Evolutionary conservation across 225 moss, liverwort and hornwort species (phyloP), one percentile per base, ranked within the genome.

Genomic region (Takakia lepidozioides): DNA sequence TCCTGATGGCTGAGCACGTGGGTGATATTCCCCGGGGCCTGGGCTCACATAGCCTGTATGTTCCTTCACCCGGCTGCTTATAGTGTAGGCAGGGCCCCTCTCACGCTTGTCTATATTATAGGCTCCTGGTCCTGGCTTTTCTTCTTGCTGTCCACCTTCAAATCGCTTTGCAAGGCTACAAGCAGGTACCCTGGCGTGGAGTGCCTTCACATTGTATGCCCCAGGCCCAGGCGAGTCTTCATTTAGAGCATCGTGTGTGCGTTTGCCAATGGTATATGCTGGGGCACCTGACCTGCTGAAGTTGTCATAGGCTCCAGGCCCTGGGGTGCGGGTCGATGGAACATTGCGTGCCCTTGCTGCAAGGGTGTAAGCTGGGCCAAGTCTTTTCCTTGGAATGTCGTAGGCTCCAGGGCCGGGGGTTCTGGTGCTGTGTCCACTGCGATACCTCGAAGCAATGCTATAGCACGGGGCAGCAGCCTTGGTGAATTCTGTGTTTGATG

Each of bases 361-460:
- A 24, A 92, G 72, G 1, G 69, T 72, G 18, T 92, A 92, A 8
- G 71, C 48, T 0, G 74, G 92, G 14, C 71, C 65, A 3, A 10
- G 9, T 2, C 52, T 48, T 32, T 15, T 11, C 8, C 64, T 61
- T 27, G 69, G 68, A 0, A 76, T 18, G 13, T 83, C 64, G 18
- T 92, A 92, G 2, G 87, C 45, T 17, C 90, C 78, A 2, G 80
- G 92, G 35, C 92, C 82, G 1, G 84, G 92, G 5, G 72, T 84
- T 22, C 80, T 82, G 21, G 76, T 48, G 1, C 23, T 4, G 0
- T 44, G 38, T 30, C 62, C 47, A 0, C 51, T 41, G 24, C 58
- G 68, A 10, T 71, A 55, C 11, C 74, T 56, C 3, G 51, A 51
- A 11, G 84, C 78, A n/a, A 92, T 85, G 26, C 72, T 72, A 45